Evolutionary conservation across 2,329 filamentous ascomycete species (phyloP).

Genomic region (Paracamarosporium sp.): DNA sequence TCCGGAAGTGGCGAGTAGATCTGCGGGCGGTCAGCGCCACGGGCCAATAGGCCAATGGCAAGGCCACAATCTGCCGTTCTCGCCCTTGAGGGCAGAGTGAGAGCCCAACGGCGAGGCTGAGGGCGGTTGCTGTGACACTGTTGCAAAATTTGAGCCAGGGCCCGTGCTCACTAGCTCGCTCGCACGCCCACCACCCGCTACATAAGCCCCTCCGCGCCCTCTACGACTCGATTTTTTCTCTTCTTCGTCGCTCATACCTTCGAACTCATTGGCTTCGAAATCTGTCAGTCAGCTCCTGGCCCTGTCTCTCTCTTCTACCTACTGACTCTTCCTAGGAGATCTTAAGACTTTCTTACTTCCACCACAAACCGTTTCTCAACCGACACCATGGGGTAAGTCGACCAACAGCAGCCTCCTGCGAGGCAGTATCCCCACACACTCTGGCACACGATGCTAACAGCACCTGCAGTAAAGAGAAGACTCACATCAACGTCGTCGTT

Average conservation of each 20-base stretch:
- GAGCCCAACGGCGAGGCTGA: conserved; percentile 4
- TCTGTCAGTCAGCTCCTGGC: not conserved
- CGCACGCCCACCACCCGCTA: no score
- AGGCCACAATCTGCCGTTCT: not conserved
- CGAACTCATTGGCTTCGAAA: conserved; percentile 5
- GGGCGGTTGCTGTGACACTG: conserved; percentile 6
- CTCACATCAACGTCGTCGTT: conserved; percentile 94
- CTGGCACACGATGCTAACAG: conserved; percentile 39
- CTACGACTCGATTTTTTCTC: not conserved
- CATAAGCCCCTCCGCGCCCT: not conserved
- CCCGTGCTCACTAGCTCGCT: no score
- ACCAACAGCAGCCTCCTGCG: conserved; percentile 23
- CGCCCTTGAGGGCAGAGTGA: conserved; percentile 1
- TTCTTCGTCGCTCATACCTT: conserved; percentile 2
- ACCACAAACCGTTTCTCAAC: conserved; percentile 37
- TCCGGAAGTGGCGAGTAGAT: conserved; percentile 19
- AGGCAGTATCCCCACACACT: conserved; percentile 2
- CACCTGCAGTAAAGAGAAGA: conserved; percentile 83
- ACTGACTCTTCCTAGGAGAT: conserved; percentile 17
- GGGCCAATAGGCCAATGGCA: conserved; percentile 9
- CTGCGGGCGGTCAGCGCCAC: conserved; percentile 7
- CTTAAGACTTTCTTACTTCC: conserved; percentile 43
- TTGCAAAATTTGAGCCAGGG: conserved; percentile 7
- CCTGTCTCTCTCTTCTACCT: not conserved
- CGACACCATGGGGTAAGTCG: conserved; percentile 68